Conservation (phyloP, 208 protist genomes). For the Phytomonas sp. region DNA sequence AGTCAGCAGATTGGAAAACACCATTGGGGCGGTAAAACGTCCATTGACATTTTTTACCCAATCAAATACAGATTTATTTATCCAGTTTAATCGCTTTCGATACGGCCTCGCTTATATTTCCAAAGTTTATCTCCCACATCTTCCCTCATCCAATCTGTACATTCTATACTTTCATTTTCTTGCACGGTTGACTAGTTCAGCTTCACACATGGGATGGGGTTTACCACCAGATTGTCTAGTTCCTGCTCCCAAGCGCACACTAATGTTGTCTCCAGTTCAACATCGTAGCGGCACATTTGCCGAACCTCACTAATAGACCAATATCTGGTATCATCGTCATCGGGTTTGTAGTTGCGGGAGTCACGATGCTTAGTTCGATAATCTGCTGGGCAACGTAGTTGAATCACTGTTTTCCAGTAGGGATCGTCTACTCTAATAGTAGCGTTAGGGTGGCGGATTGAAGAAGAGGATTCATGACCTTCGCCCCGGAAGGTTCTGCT, state of each 20-base stretch:
- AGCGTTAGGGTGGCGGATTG: background rate
- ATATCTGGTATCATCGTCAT: background rate
- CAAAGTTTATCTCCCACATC: background rate
- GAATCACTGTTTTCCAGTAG: constrained; percentile 61
- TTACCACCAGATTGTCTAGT: constrained; percentile 50
- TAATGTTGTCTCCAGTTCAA: constrained; percentile 36
- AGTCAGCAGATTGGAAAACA: background rate
- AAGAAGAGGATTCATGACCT: background rate
- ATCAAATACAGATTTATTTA: background rate
- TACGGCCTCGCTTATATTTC: background rate
- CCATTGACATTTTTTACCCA: background rate
- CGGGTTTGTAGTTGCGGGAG: background rate
- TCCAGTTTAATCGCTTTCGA: background rate
- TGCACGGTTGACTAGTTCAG: constrained; percentile 19
- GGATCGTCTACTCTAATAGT: constrained; percentile 16
- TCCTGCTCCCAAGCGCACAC: constrained; percentile 76
- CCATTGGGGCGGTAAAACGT: background rate
- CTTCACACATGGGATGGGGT: constrained; percentile 68
- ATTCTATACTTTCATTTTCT: background rate
- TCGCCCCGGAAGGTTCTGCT: background rate
- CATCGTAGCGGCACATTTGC: constrained; percentile 52
- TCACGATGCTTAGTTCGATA: background rate
- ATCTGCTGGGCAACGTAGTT: constrained; percentile 33
- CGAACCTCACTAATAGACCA: constrained; percentile 65
- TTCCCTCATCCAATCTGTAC: background rate